Conservation (phyloP, 306 rosid species). For the Prunus armeniaca region DNA sequence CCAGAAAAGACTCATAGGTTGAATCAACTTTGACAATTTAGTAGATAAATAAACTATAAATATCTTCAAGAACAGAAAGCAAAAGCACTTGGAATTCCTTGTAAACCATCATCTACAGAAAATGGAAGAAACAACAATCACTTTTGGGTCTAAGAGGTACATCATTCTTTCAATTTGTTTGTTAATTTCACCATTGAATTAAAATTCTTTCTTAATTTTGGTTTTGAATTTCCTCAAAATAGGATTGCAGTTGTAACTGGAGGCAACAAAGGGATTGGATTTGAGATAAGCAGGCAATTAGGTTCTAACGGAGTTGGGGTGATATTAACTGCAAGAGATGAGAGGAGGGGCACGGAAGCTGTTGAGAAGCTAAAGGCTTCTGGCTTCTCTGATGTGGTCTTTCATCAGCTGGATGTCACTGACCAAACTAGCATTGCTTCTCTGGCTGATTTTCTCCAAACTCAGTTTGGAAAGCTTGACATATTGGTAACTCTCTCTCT, state of each 20-base stretch:
- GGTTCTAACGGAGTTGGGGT: constrained; percentile 15
- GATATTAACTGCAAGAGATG: constrained; percentile 16
- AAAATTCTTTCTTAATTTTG: background rate
- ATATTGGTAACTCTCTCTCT: background rate
- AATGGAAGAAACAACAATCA: background rate
- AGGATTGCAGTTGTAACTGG: constrained; percentile 25
- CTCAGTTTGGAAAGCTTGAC: constrained; percentile 14
- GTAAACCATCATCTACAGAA: background rate
- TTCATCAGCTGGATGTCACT: constrained; percentile 16
- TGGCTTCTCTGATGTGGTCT: constrained; percentile 7
- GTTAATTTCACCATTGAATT: background rate
- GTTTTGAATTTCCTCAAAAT: background rate
- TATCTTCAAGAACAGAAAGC: background rate
- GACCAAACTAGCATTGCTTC: constrained; percentile 9
- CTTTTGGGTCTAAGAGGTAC: background rate
- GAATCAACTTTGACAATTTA: background rate
- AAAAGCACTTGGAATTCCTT: background rate
- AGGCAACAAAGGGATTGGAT: constrained; percentile 23
- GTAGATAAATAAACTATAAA: too few species aligned
- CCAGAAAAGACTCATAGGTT: background rate
- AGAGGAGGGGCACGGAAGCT: constrained; percentile 13
- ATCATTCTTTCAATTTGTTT: background rate
- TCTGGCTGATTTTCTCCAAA: background rate
- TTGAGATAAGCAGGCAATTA: constrained; percentile 14
- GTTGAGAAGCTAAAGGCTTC: background rate